Percentiles rank a stretch among this genome's conserved stretches.
phyloP scores from a whole-genome alignment of 495 filamentous ascomycete genomes.

The Lepidopterella palustris region DNA sequence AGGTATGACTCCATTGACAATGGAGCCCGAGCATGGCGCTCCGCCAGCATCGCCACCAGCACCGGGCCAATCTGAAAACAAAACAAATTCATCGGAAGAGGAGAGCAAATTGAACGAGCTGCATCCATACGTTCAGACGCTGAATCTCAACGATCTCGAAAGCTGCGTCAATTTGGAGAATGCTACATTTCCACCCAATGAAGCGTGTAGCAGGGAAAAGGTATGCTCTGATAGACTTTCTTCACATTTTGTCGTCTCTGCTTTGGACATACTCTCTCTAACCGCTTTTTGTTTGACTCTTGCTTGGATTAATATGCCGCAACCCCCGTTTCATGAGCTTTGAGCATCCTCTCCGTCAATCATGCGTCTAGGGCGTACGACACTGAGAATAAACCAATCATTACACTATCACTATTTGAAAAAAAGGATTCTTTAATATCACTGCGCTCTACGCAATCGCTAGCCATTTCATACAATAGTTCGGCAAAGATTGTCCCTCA shows the following conservation, averaged over 20 bases:
- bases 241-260: too few species aligned
- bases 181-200: constrained; percentile 61
- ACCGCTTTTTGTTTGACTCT: too few species aligned
- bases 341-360: too few species aligned
- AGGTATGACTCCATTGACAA: constrained; percentile 32
- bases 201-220: constrained; percentile 75
- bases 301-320: too few species aligned
- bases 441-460: background rate
- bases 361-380: too few species aligned
- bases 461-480: background rate
- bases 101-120: constrained; percentile 32
- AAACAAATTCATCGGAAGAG: constrained; percentile 13
- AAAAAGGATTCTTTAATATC: too few species aligned
- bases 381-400: too few species aligned
- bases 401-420: too few species aligned
- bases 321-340: too few species aligned
- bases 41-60: constrained; percentile 3
- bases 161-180: constrained; percentile 71
- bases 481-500: too few species aligned
- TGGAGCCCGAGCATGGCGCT: constrained; percentile 23
- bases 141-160: constrained; percentile 68
- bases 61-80: constrained; percentile 7
- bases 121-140: constrained; percentile 63
- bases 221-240: too few species aligned
- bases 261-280: too few species aligned